Conservation (phyloP, 1,284 basidiomycete genomes). For the Ceratobasidium papillatum region DNA sequence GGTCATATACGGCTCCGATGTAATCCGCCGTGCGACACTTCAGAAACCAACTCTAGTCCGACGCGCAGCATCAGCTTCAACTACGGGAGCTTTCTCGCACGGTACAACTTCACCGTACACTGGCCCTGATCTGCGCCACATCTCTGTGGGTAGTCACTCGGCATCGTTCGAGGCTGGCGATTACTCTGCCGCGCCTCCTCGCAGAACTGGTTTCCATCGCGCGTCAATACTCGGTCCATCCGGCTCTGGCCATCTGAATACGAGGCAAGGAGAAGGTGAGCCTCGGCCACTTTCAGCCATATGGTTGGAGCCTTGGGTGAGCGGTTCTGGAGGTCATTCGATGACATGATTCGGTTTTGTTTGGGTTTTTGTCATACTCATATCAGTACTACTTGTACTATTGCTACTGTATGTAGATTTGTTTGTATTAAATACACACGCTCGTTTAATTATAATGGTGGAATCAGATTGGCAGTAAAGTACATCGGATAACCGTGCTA, state of each 20-base stretch:
- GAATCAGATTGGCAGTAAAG: too few species aligned
- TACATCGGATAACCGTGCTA: too few species aligned
- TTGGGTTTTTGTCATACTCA: background rate
- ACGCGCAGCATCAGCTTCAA: slow-evolving; percentile 7
- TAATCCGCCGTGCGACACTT: slow-evolving; percentile 7
- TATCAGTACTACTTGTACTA: background rate
- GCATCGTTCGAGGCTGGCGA: slow-evolving; percentile 2
- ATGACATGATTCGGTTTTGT: background rate
- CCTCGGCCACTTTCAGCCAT: background rate
- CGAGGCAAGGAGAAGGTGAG: background rate
- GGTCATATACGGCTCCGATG: slow-evolving; percentile 22
- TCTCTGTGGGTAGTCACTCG: slow-evolving; percentile 16
- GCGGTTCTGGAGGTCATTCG: background rate
- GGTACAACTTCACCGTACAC: slow-evolving; percentile 3
- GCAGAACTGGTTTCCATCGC: slow-evolving; percentile 1
- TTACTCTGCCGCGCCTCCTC: slow-evolving; percentile 8
- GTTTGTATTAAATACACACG: background rate
- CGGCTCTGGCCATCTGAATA: background rate
- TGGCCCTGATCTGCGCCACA: slow-evolving; percentile 15
- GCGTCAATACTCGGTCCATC: slow-evolving; percentile 1
- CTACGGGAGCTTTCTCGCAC: background rate
- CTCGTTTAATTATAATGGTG: background rate
- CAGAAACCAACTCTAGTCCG: background rate
- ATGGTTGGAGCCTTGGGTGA: slow-evolving; percentile 14
- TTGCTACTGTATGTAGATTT: background rate